These are phyloP conservation scores for Sporobolomyces roseus DNA, from an alignment of 768 basidiomycete species.

Conservation along the genomic window DNA sequence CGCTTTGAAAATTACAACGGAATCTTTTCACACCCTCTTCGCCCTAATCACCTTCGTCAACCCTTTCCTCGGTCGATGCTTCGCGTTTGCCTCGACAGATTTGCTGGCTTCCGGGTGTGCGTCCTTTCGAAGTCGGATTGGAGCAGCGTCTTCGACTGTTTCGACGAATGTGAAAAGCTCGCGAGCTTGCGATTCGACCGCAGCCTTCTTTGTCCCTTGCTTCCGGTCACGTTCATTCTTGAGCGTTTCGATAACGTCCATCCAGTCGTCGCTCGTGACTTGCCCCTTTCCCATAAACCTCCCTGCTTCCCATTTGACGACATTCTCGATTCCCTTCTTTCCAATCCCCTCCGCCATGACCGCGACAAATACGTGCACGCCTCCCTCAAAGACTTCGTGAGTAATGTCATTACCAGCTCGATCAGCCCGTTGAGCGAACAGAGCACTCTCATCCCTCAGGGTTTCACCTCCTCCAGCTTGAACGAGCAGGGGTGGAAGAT, in stretches of 20 bases:
- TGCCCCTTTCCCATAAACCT: neutral
- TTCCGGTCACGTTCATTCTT: neutral
- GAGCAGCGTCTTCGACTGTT: neutral
- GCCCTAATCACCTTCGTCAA: neutral
- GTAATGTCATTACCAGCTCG: slow-evolving; percentile 73
- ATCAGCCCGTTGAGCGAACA: slow-evolving; percentile 84
- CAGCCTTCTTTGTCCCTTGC: neutral
- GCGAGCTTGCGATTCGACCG: neutral
- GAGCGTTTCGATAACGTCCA: no score
- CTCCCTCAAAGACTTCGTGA: slow-evolving; percentile 85
- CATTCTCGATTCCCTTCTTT: neutral
- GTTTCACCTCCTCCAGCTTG: slow-evolving; percentile 89
- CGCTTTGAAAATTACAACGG: no score
- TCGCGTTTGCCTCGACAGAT: neutral
- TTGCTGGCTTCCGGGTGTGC: neutral
- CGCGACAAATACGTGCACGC: slow-evolving; percentile 52
- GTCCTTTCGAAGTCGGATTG: neutral
- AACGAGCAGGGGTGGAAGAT: slow-evolving; percentile 83
- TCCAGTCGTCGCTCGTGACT: neutral
- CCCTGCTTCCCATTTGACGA: no score
- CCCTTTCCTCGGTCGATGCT: neutral
- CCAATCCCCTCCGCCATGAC: neutral
- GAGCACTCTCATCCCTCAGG: slow-evolving; percentile 81
- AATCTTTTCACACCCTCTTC: no score
- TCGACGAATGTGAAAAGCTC: slow-evolving; percentile 3